A percentile compares a stretch with the other conserved stretches of the same genome.
phyloP scores from a whole-genome alignment of 2,329 filamentous ascomycete genomes.

The Aspergillus versicolor region DNA sequence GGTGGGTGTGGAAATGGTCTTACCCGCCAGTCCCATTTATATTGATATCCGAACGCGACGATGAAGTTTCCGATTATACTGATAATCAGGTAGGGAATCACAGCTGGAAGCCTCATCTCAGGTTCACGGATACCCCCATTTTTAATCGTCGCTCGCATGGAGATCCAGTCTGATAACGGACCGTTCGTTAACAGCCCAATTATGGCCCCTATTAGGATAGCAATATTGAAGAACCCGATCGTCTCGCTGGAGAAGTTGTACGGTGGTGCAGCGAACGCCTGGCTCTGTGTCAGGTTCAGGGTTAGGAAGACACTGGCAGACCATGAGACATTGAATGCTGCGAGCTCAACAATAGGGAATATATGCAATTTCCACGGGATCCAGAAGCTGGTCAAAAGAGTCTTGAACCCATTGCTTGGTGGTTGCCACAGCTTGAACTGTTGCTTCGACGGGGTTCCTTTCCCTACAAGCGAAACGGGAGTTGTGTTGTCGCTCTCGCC shows the following conservation, averaged over 20 bases:
- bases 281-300: slow-evolving; percentile 60
- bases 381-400: slow-evolving; percentile 56
- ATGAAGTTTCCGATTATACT: slow-evolving; percentile 60
- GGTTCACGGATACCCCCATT: slow-evolving; percentile 59
- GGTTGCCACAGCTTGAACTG: slow-evolving; percentile 58
- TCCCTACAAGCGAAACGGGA: slow-evolving; percentile 53
- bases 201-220: slow-evolving; percentile 53
- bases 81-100: slow-evolving; percentile 58
- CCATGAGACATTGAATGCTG: slow-evolving; percentile 63
- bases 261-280: slow-evolving; percentile 55
- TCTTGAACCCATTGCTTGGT: slow-evolving; percentile 44
- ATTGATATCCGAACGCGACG: slow-evolving; percentile 54
- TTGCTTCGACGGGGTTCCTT: slow-evolving; percentile 53
- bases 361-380: slow-evolving; percentile 62
- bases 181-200: slow-evolving; percentile 58
- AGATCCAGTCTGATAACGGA: slow-evolving; percentile 58
- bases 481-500: no score
- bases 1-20: not conserved
- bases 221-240: slow-evolving; percentile 60
- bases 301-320: slow-evolving; percentile 58
- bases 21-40: slow-evolving; percentile 54
- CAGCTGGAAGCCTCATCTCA: slow-evolving; percentile 57
- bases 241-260: slow-evolving; percentile 53
- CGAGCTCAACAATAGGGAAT: slow-evolving; percentile 64
- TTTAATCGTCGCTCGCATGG: slow-evolving; percentile 50